Percentiles rank a stretch among this genome's conserved stretches.
phyloP scores from a whole-genome alignment of 1,284 basidiomycete genomes.

The Boletus holoroseus region DNA sequence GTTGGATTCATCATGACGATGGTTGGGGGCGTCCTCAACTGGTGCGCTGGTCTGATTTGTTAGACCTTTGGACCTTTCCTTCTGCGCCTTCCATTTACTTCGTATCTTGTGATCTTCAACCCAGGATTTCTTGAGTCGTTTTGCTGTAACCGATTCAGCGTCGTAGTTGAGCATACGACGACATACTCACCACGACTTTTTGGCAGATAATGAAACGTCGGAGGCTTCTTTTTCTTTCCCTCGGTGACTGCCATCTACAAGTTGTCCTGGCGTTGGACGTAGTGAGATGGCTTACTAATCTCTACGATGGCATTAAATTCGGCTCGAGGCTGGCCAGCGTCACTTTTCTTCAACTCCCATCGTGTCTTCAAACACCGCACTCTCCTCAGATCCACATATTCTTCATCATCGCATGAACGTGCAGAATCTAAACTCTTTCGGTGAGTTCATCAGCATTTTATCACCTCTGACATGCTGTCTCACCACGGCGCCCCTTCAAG shows the following conservation, averaged over 20 bases:
- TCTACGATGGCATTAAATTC: constrained; percentile 26
- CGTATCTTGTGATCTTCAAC: constrained; percentile 68
- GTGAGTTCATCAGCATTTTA: constrained; percentile 42
- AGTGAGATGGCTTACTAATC: constrained; percentile 28
- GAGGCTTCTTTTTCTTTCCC: constrained; percentile 47
- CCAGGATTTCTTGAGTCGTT: constrained; percentile 69
- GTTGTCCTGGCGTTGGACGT: background rate
- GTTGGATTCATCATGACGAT: constrained; percentile 6
- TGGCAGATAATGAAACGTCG: constrained; percentile 66
- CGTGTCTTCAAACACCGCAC: constrained; percentile 42
- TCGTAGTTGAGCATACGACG: background rate
- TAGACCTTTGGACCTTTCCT: constrained; percentile 50
- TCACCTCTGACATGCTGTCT: constrained; percentile 18
- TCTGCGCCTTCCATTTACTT: constrained; percentile 72
- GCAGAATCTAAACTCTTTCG: constrained; percentile 80
- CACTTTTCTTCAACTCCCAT: constrained; percentile 26
- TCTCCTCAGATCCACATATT: constrained; percentile 38
- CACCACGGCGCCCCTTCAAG: constrained; percentile 38
- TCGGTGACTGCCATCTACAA: constrained; percentile 17
- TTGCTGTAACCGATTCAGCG: constrained; percentile 43
- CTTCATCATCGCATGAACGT: constrained; percentile 78
- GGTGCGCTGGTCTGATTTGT: constrained; percentile 9
- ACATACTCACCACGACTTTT: constrained; percentile 48
- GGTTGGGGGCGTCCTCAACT: constrained; percentile 4
- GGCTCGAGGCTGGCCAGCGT: constrained; percentile 1